Percentiles rank a stretch among this genome's conserved stretches.
Evolutionary conservation across 2,329 filamentous ascomycete genomes (phyloP).

Genomic region (Ascochyta rabiei): DNA sequence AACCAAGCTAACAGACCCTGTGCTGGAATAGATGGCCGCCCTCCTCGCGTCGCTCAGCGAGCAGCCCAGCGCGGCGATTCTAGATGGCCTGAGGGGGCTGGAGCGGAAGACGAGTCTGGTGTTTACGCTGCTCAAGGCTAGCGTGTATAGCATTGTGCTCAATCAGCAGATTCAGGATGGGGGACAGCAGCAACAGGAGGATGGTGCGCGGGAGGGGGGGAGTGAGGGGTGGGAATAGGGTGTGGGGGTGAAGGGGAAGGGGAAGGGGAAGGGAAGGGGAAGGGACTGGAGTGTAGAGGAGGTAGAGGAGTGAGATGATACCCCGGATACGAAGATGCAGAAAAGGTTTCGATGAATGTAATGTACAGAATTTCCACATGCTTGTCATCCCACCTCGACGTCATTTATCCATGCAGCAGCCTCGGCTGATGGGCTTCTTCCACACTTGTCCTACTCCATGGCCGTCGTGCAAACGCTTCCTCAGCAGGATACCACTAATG

Average conservation of each 20-base stretch:
- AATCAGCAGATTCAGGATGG: constrained; percentile 75
- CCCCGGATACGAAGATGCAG: neutral
- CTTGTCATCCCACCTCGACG: neutral
- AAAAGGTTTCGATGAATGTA: too few species aligned
- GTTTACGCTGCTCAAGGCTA: constrained; percentile 95
- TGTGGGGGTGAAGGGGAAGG: constrained; percentile 1
- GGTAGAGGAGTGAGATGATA: constrained; percentile 1
- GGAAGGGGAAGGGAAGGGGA: neutral
- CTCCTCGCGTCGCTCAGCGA: too few species aligned
- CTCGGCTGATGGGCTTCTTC: too few species aligned
- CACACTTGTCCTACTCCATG: too few species aligned
- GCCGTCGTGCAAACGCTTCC: too few species aligned
- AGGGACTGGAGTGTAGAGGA: neutral
- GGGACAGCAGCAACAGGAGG: constrained; percentile 33
- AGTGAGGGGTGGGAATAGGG: constrained; percentile 19
- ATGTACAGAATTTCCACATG: constrained; percentile 10
- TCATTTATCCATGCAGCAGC: too few species aligned
- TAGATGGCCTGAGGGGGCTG: constrained; percentile 83
- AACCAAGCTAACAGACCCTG: too few species aligned
- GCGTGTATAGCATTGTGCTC: constrained; percentile 97
- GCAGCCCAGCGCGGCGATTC: constrained; percentile 67
- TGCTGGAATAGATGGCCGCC: neutral
- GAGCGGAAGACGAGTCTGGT: constrained; percentile 95
- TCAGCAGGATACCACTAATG: constrained; percentile 23
- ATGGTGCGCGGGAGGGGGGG: constrained; percentile 34